Base-by-base conservation (phyloP, 2,329 filamentous ascomycete genomes). In the Metarhizium humberi region DNA sequence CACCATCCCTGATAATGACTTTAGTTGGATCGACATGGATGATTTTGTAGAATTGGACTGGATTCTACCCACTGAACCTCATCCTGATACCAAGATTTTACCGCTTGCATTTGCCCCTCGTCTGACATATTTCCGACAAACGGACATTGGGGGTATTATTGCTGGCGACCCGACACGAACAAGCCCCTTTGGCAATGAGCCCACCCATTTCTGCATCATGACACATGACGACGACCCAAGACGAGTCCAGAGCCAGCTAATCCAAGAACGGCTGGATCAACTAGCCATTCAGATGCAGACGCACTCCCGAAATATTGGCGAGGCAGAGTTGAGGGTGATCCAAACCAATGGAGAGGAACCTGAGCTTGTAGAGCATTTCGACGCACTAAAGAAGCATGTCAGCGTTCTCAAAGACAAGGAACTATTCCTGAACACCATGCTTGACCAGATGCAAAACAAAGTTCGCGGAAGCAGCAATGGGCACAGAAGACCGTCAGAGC, bases 1-100 rank as follows among this genome's bases (percentile, higher is more conserved):
- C 67, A 92, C 86, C 0, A 99, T 99, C 51, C 92, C 94, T 0
- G 94, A 99, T 68, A 89, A 95, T 54, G 94, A 99, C 65, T 85
- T 91, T 62, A 91, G 87, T 55, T 99, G 94, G 94, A 92, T 99
- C 59, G 94, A 99, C 66, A 97, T 99, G 91, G 94, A 99, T 67
- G 94, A 99, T 68, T 99, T 99, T 71, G 92, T 99, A 34, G 94
- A 99, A 69, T 75, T 99, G 25, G 95, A 96, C 67, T 97, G 92
- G 92, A 92, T 96, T 54, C 73, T 96, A 29, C 92, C 92, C 0
- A 87, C 90, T 14, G 90, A 95, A 66, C 84, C 87, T 36, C 95
- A 96, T 61, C 92, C 92, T 0, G 87, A 95, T 61, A 97, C 92
- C 0, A 92, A 94, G 69, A 99, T 99, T 49, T 73, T 99, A 54